Percentiles rank a stretch among this genome's conserved stretches.
Evolutionary conservation across 164 flowering plant species (phyloP).

Genomic region (Magnolia sinica): DNA sequence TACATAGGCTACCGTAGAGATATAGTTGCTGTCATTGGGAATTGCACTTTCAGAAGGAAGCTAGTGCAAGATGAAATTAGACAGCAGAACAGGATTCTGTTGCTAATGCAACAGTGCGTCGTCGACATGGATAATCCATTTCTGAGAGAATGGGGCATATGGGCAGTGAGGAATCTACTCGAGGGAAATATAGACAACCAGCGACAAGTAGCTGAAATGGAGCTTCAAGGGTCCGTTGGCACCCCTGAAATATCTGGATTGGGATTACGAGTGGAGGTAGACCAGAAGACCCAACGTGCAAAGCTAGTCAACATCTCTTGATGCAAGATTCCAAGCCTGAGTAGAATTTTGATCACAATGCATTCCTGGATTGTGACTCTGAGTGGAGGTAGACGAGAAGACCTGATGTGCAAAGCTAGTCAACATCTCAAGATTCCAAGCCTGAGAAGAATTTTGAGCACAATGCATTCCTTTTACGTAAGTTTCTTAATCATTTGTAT

Average conservation of each 20-base stretch:
- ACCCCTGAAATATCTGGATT: slow-evolving; percentile 57
- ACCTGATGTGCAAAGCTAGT: slow-evolving; percentile 70
- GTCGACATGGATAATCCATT: slow-evolving; percentile 74
- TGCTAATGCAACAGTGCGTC: slow-evolving; percentile 78
- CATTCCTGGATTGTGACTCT: slow-evolving; percentile 47
- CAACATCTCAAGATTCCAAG: slow-evolving; percentile 23
- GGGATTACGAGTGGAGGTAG: slow-evolving; percentile 73
- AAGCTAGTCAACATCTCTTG: slow-evolving; percentile 64
- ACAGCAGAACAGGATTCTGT: slow-evolving; percentile 47
- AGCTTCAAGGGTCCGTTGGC: slow-evolving; percentile 70
- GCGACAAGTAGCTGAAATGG: slow-evolving; percentile 52
- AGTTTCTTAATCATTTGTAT: too few species aligned
- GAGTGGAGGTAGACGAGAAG: slow-evolving; percentile 59
- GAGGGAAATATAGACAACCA: slow-evolving; percentile 78
- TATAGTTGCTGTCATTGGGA: slow-evolving; percentile 71
- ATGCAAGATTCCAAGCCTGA: slow-evolving; percentile 2
- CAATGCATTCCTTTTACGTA: too few species aligned
- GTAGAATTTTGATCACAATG: not conserved
- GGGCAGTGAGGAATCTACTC: slow-evolving; percentile 66
- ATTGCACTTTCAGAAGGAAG: slow-evolving; percentile 58
- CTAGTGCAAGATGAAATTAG: slow-evolving; percentile 75
- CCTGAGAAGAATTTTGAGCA: too few species aligned
- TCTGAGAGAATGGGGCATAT: slow-evolving; percentile 90
- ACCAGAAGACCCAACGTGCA: slow-evolving; percentile 47
- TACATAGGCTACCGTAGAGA: slow-evolving; percentile 87